Evolutionary conservation across 768 basidiomycete genomes (phyloP).

Genomic region (Amanita molliuscula): DNA sequence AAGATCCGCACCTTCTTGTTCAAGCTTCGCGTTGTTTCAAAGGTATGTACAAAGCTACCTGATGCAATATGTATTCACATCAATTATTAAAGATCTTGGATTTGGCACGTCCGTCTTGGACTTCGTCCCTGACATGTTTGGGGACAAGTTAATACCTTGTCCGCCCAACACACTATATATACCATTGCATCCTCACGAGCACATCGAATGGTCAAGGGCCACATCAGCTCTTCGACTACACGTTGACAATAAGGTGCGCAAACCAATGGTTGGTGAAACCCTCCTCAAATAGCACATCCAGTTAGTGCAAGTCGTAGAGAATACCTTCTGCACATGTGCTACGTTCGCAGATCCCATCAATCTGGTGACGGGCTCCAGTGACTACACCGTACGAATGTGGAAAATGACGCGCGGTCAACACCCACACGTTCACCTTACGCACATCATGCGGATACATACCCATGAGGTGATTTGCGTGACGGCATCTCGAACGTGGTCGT

Average conservation of each 20-base stretch:
- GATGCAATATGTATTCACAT: background rate
- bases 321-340: conserved; percentile 61
- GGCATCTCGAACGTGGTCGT: conserved; percentile 74
- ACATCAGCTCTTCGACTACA: conserved; percentile 50
- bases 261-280: background rate
- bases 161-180: conserved; percentile 45
- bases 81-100: conserved; percentile 35
- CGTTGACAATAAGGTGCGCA: conserved; percentile 49
- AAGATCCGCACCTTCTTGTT: conserved; percentile 63
- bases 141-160: conserved; percentile 52
- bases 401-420: conserved; percentile 35
- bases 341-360: conserved; percentile 64
- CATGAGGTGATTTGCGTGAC: conserved; percentile 56
- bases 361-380: conserved; percentile 72
- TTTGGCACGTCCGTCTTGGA: conserved; percentile 32
- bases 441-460: conserved; percentile 76
- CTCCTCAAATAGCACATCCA: conserved; percentile 14
- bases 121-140: conserved; percentile 47
- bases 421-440: conserved; percentile 33
- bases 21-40: conserved; percentile 47
- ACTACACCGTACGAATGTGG: conserved; percentile 83
- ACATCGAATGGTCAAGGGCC: conserved; percentile 54
- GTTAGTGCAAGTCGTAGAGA: conserved; percentile 73
- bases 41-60: conserved; percentile 26
- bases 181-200: conserved; percentile 55